Evolutionary conservation across 108 stramenopile genomes (phyloP), one percentile per base, ranked within the genome.

Genomic region (Cylindrotheca closterium): DNA sequence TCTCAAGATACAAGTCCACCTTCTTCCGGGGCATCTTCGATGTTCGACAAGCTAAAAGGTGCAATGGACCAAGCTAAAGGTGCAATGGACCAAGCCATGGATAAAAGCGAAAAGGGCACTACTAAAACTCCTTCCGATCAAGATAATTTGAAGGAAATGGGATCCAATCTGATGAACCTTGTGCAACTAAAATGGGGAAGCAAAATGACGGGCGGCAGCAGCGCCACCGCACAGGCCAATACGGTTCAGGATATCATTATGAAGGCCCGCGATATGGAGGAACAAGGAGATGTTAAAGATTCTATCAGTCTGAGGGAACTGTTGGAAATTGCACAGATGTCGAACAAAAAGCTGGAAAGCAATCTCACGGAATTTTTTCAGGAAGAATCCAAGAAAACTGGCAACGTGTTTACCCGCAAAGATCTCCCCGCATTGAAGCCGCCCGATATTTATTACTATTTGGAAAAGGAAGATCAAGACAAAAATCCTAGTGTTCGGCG

Each of bases 401-500:
- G n/a, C n/a, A n/a, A n/a, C n/a, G n/a, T n/a, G n/a, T n/a, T n/a
- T n/a, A n/a, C n/a, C n/a, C 42, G 47, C 45, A 42, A 61, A 24
- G 70, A 53, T 0, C 47, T 29, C 23, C 68, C 63, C 55, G 18
- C 65, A 2, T 25, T 78, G 2, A 47, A 2, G 1, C 67, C 74
- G 2, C 61, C 59, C 5, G 54, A 55, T 45, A 31, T 81, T n/a
- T 51, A 68, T 0, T 93, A 93, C 70, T 94, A 84, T 60, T 56
- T 94, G 42, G 92, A 94, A 59, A 34, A 68, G 3, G 67, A 87
- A 64, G 92, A 94, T 56, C 80, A 85, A 17, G 51, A 61, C 2
- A 87, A 85, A 58, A 94, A 86, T 50, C 89, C 89, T 15, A 82
- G 82, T 47, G 90, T 85, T 85, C 88, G 88, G 60, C 76, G 89